phyloP scores from a whole-genome alignment of 1,284 basidiomycete genomes.

The Retiboletus flavoniger region DNA sequence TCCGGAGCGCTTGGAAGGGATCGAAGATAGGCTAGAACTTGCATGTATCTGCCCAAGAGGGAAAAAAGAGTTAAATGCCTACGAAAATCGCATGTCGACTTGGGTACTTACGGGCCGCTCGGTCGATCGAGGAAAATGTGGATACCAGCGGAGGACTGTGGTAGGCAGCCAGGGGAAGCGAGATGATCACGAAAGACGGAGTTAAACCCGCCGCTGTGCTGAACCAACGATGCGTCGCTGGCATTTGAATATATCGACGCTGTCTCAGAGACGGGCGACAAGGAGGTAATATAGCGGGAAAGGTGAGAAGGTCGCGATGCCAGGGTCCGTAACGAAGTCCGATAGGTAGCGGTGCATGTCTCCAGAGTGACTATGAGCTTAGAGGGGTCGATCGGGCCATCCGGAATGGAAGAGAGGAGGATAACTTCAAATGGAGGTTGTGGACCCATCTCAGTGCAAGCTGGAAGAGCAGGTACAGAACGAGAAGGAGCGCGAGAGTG shows the following conservation, averaged over 20 bases:
- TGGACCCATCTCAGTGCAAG: conserved; percentile 36
- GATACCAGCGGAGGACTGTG: conserved; percentile 47
- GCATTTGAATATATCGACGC: conserved; percentile 53
- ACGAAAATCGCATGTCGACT: neutral
- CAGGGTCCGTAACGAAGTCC: conserved; percentile 64
- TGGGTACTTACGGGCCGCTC: conserved; percentile 64
- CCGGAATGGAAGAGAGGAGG: conserved; percentile 59
- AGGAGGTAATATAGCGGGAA: conserved; percentile 50
- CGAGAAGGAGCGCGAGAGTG: conserved; percentile 41
- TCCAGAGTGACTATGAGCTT: conserved; percentile 68
- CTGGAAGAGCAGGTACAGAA: conserved; percentile 40
- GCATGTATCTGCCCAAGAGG: conserved; percentile 51
- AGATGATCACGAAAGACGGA: conserved; percentile 58
- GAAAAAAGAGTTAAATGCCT: conserved; percentile 3
- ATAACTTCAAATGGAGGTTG: conserved; percentile 62
- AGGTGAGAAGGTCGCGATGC: conserved; percentile 66
- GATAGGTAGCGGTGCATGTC: conserved; percentile 62
- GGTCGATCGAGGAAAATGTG: conserved; percentile 81
- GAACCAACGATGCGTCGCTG: conserved; percentile 35
- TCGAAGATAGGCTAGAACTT: conserved; percentile 70
- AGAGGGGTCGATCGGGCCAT: conserved; percentile 48
- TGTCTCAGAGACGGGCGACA: conserved; percentile 44
- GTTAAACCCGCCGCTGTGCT: conserved; percentile 37
- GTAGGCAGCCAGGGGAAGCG: conserved; percentile 52
- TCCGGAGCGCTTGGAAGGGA: conserved; percentile 46